phyloP scores from a whole-genome alignment of 139 green algal genomes.

The Marvania coccoides region DNA sequence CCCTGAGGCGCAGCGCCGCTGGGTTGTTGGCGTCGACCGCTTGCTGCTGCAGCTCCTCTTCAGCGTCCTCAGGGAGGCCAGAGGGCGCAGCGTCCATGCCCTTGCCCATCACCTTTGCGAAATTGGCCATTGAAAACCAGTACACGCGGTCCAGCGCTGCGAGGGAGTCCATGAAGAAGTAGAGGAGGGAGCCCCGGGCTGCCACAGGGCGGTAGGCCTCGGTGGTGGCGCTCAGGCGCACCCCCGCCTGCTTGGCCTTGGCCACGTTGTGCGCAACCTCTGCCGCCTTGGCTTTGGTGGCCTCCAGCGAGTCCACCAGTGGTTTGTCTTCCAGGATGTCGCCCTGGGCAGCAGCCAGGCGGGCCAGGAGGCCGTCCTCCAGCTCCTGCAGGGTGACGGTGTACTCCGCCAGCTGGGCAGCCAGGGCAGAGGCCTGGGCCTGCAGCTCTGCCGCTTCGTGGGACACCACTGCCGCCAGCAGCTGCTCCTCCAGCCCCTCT shows the following conservation, averaged over 20 bases:
- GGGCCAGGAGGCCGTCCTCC: slow-evolving; percentile 78
- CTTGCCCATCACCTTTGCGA: slow-evolving; percentile 72
- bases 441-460: slow-evolving; percentile 84
- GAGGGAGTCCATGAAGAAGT: slow-evolving; percentile 88
- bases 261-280: slow-evolving; percentile 80
- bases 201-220: slow-evolving; percentile 73
- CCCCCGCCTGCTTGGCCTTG: slow-evolving; percentile 54
- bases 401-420: slow-evolving; percentile 73
- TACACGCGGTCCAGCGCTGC: slow-evolving; percentile 80
- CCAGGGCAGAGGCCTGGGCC: slow-evolving; percentile 45
- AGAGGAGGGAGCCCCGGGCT: slow-evolving; percentile 67
- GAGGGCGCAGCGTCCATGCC: slow-evolving; percentile 68
- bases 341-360: slow-evolving; percentile 37
- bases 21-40: too few species aligned
- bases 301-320: slow-evolving; percentile 85
- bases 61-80: slow-evolving; percentile 7
- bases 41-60: slow-evolving; percentile 16
- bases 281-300: slow-evolving; percentile 79
- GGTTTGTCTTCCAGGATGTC: slow-evolving; percentile 91
- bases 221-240: slow-evolving; percentile 67
- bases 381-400: slow-evolving; percentile 78
- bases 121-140: slow-evolving; percentile 92
- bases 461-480: slow-evolving; percentile 78
- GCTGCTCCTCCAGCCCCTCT: slow-evolving; percentile 84
- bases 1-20: slow-evolving; percentile 51